These are phyloP conservation scores for Fusarium veterinarium DNA, from an alignment of 2,329 filamentous ascomycete genomes.

Conservation along the genomic window DNA sequence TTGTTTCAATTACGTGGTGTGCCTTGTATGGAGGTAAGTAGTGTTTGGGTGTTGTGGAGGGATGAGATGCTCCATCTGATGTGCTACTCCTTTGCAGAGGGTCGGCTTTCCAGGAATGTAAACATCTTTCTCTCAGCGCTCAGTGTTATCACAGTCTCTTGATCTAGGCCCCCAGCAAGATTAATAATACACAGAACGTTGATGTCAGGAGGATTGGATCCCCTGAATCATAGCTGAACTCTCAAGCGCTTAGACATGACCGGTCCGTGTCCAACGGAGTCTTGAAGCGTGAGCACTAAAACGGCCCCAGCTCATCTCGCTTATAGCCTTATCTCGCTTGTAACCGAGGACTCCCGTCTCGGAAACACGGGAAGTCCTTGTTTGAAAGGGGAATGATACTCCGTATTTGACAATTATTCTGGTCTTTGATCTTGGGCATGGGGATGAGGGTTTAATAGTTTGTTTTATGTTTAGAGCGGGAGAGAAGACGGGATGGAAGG, in stretches of 20 bases:
- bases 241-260: not conserved
- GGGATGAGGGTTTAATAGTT: not conserved
- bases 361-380: not conserved
- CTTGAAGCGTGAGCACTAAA: conserved; percentile 11
- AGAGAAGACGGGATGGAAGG: not conserved
- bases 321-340: conserved; percentile 34
- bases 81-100: too few species aligned
- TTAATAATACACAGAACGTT: not conserved
- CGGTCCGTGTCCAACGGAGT: not conserved
- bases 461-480: not conserved
- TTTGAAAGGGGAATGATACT: not conserved
- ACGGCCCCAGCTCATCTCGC: conserved; percentile 14
- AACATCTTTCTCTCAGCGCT: not conserved
- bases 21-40: not conserved
- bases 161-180: not conserved
- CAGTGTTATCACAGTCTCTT: not conserved
- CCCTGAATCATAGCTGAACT: conserved; percentile 2
- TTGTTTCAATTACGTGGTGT: not conserved
- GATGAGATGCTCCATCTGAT: not conserved
- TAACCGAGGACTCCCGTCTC: conserved; percentile 26
- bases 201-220: not conserved
- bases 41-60: too few species aligned
- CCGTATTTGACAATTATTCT: not conserved
- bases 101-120: not conserved
- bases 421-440: not conserved